These are phyloP conservation scores for Candida lessepsii DNA, from an alignment of 805 yeast genomes.

Conservation along the genomic window DNA sequence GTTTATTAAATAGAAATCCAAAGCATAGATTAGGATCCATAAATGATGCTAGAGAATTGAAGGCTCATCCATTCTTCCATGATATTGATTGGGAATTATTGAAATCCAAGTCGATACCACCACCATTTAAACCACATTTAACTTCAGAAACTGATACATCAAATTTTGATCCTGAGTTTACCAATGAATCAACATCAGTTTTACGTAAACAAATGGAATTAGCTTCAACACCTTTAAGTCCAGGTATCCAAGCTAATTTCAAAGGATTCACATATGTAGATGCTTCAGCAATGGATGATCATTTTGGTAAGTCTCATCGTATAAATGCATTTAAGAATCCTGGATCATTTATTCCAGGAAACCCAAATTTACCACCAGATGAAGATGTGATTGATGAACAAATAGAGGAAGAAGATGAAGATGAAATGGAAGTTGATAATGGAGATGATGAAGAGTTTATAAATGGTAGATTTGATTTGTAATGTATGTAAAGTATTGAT, in stretches of 20 bases:
- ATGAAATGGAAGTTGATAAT: slow-evolving; percentile 51
- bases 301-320: slow-evolving; percentile 49
- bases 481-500: too few relatives aligned
- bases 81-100: slow-evolving; percentile 90
- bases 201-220: slow-evolving; percentile 64
- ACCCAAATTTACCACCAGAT: slow-evolving; percentile 77
- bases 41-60: slow-evolving; percentile 88
- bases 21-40: slow-evolving; percentile 89
- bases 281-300: slow-evolving; percentile 88
- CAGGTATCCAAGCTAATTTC: slow-evolving; percentile 94
- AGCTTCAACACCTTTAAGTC: slow-evolving; percentile 81
- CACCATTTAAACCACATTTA: slow-evolving; percentile 95
- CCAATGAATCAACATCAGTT: slow-evolving; percentile 83
- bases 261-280: slow-evolving; percentile 97
- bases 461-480: slow-evolving; percentile 85
- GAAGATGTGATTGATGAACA: slow-evolving; percentile 76
- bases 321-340: slow-evolving; percentile 43
- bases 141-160: slow-evolving; percentile 90
- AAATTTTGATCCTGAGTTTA: slow-evolving; percentile 97
- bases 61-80: slow-evolving; percentile 86
- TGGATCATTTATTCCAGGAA: slow-evolving; percentile 76
- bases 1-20: slow-evolving; percentile 91
- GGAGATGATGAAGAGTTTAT: slow-evolving; percentile 78
- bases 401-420: slow-evolving; percentile 39
- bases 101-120: slow-evolving; percentile 79